Percentiles rank a stretch among this genome's conserved stretches.
Conservation (phyloP, 345 rosid species). For the Salix koriyanagi region DNA sequence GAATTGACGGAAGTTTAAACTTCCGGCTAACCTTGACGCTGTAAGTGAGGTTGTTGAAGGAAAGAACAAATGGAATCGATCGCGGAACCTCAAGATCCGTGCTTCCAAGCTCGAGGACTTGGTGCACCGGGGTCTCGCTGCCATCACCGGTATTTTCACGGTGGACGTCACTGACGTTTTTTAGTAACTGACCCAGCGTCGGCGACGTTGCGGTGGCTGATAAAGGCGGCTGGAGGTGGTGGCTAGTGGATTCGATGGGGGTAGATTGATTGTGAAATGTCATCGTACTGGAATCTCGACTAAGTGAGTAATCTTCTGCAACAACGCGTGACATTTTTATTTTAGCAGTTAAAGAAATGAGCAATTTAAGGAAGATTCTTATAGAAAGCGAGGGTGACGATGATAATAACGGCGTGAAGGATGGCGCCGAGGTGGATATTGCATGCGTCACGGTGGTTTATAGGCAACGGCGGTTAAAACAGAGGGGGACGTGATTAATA, state of each 20-base stretch:
- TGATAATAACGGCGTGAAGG: conserved; percentile 8
- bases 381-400: neutral
- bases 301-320: conserved; percentile 28
- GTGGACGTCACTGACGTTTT: conserved; percentile 62
- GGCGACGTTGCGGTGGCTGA: conserved; percentile 6
- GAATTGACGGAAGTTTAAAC: conserved; percentile 33
- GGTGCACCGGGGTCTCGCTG: conserved; percentile 72
- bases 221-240: neutral
- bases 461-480: conserved; percentile 5
- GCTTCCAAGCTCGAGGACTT: conserved; percentile 32
- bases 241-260: neutral
- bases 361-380: neutral
- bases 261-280: conserved; percentile 22
- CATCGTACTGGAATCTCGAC: conserved; percentile 6
- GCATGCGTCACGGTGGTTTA: conserved; percentile 4
- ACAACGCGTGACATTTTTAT: conserved; percentile 45
- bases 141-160: conserved; percentile 59
- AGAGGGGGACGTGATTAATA: neutral
- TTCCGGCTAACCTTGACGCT: conserved; percentile 56
- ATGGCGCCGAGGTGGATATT: neutral
- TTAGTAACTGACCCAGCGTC: conserved; percentile 71
- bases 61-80: conserved; percentile 57
- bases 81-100: conserved; percentile 26
- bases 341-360: neutral
- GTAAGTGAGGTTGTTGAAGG: conserved; percentile 75